These are phyloP conservation scores for Pseudogymnoascus sp. DNA, from an alignment of 2,329 filamentous ascomycete genomes.

Conservation along the genomic window DNA sequence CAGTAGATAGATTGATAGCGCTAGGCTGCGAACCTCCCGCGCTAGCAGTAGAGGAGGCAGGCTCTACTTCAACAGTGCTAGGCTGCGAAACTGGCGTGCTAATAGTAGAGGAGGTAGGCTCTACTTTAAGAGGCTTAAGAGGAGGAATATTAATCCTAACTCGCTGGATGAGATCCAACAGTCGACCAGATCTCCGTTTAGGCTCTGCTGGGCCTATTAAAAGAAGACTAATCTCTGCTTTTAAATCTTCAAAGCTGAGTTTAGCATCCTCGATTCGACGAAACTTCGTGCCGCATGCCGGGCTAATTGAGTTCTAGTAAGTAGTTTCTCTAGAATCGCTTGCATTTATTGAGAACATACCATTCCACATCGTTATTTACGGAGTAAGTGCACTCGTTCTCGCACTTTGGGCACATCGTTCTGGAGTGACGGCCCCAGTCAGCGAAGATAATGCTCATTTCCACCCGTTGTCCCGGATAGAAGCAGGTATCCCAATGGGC, in stretches of 20 bases:
- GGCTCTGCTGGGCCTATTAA: not conserved
- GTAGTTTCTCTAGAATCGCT: not conserved
- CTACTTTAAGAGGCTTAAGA: too few relatives aligned
- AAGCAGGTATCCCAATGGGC: not conserved
- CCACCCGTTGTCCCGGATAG: not conserved
- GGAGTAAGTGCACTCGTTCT: not conserved
- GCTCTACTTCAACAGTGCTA: too few relatives aligned
- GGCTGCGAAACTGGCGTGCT: too few relatives aligned
- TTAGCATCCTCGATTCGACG: not conserved
- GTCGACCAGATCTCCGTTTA: not conserved
- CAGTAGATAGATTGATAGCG: too few relatives aligned
- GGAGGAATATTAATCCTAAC: not conserved
- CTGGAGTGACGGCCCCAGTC: not conserved
- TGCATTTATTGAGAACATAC: not conserved
- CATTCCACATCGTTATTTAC: not conserved
- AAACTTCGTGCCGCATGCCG: not conserved
- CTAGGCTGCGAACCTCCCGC: too few relatives aligned
- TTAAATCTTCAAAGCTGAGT: not conserved
- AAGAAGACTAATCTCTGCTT: not conserved
- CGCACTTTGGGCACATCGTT: not conserved
- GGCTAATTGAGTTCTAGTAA: not conserved
- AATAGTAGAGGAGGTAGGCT: too few relatives aligned
- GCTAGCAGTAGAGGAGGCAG: too few relatives aligned
- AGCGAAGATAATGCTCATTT: not conserved
- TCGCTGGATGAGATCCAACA: not conserved